phyloP scores from a whole-genome alignment of 2,329 filamentous ascomycete genomes.

The Aspergillus ochraceus region DNA sequence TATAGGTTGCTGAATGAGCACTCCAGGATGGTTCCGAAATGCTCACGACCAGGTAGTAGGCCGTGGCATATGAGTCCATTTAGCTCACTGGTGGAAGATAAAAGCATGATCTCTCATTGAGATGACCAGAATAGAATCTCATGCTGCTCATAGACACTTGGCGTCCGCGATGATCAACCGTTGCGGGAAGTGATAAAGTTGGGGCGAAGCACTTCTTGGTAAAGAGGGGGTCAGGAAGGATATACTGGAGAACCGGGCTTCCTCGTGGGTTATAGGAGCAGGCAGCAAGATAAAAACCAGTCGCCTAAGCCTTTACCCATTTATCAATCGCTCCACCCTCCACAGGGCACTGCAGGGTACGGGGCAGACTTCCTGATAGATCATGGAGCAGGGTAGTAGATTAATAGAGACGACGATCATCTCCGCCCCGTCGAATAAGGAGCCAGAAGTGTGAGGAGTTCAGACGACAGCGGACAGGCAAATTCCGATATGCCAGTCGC shows the following conservation, averaged over 20 bases:
- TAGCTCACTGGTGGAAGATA: background rate
- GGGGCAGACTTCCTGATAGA: background rate
- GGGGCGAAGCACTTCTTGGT: background rate
- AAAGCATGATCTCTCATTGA: too few species aligned
- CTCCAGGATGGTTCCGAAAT: too few species aligned
- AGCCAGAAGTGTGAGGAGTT: background rate
- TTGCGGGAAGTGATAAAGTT: background rate
- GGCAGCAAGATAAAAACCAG: background rate
- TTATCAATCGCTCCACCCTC: background rate
- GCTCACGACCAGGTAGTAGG: too few species aligned
- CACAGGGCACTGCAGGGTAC: background rate
- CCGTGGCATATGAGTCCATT: too few species aligned
- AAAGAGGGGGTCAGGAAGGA: too few species aligned
- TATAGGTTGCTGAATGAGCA: background rate
- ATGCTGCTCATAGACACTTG: too few species aligned
- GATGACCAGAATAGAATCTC: too few species aligned
- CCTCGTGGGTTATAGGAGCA: background rate
- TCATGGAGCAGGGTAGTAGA: too few species aligned
- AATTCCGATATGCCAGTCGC: background rate
- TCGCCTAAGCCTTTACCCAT: background rate
- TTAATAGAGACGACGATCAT: background rate
- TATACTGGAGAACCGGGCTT: too few species aligned
- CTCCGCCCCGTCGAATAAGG: background rate
- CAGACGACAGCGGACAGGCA: background rate
- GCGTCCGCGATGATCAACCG: too few species aligned